phyloP scores from a whole-genome alignment of 2,329 filamentous ascomycete species.

The Elsinoe perseae region DNA sequence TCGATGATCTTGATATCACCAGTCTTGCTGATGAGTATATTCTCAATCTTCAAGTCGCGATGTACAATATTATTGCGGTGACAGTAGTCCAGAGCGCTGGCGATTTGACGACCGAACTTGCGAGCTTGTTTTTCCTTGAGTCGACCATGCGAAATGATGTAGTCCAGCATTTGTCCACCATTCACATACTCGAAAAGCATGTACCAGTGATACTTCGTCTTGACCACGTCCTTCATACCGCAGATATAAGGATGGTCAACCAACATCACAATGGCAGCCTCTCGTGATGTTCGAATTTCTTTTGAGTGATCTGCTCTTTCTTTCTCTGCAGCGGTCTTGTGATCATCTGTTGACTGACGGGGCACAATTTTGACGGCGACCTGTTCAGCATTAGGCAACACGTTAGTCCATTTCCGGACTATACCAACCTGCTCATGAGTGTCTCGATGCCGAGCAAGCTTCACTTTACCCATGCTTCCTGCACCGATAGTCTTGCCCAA shows the following conservation, averaged over 20 bases:
- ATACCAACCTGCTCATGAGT: conserved; percentile 72
- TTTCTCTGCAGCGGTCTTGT: conserved; percentile 61
- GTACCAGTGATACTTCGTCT: conserved; percentile 98
- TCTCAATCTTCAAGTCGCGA: conserved; percentile 95
- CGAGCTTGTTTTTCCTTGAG: conserved; percentile 97
- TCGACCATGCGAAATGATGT: conserved; percentile 96
- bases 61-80: conserved; percentile 98
- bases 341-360: conserved; percentile 78
- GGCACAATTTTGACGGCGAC: conserved; percentile 97
- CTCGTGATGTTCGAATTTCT: conserved; percentile 86
- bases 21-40: conserved; percentile 97
- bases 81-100: conserved; percentile 92
- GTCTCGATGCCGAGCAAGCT: conserved; percentile 83
- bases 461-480: conserved; percentile 98
- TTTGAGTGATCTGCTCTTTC: conserved; percentile 94
- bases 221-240: conserved; percentile 87
- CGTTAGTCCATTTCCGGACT: neutral
- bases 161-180: conserved; percentile 98
- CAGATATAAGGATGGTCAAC: conserved; percentile 94
- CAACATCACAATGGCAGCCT: conserved; percentile 92
- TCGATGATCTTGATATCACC: conserved; percentile 99
- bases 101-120: conserved; percentile 95
- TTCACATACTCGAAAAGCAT: conserved; percentile 99
- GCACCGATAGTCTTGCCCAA: conserved; percentile 95
- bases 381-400: conserved; percentile 37